Evolutionary conservation across 371 early-diverging fungal species (phyloP), one percentile per base, ranked within the genome.

Genomic region (Nematocida minor): DNA sequence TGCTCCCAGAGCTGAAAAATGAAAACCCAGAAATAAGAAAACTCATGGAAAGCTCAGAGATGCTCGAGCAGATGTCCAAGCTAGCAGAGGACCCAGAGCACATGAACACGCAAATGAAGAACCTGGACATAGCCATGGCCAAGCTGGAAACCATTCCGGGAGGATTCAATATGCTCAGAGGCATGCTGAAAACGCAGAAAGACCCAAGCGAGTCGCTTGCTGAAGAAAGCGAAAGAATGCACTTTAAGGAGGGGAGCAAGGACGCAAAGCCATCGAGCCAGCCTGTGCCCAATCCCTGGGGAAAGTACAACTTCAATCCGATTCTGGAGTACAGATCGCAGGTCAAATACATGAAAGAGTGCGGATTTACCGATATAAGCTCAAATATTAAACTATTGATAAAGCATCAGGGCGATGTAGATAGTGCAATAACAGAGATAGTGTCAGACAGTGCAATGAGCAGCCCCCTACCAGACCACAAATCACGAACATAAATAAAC

Each of bases 361-460:
- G 91, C 89, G 93, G 93, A 22, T 93, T 92, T 79, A 79, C 85
- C 29, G 90, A 92, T 83, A 85, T 87, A 36, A 86, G 87, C 54
- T 85, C 87, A 46, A 92, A 92, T 84, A 82, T 90, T 2, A 86
- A 89, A 32, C 90, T 90, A 1, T 85, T 91, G 46, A 82, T 89
- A 54, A 89, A 89, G n/a, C 87, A 89, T 38, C 88, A 90, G 55
- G 92, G 92, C 20, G 88, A 91, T 81, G 88, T 91, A 18, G 81
- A 81, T 20, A 36, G 46, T 36, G 80, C 84, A 2, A 82, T 84
- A 20, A 60, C 51, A 18, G 60, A 77, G 46, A 69, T 83, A 53
- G 14, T 64, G 0, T 70, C 40, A 14, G 32, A 34, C 25, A 29
- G 41, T 29, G 0, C 54, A 0, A 60, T 42, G 66, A 16, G 38